A percentile compares a stretch with the other conserved stretches of the same genome.
Conservation (phyloP, 2,329 filamentous ascomycete genomes). For the Blastomyces gilchristii region DNA sequence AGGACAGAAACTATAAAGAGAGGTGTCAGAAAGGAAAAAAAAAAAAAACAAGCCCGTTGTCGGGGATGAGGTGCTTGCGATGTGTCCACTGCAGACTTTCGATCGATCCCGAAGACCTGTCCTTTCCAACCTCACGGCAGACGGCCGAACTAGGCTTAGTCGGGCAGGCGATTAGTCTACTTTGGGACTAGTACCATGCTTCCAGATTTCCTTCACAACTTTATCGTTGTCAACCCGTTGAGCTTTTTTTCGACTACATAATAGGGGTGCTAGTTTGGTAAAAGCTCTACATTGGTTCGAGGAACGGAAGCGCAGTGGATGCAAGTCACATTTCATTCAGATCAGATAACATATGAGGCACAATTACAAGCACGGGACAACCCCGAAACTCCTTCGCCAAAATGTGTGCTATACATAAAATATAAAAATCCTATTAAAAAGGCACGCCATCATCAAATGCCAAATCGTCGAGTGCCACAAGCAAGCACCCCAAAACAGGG, state of each 20-base stretch:
- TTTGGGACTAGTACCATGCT: neutral
- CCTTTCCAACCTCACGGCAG: neutral
- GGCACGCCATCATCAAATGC: neutral
- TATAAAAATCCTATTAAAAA: too few relatives aligned
- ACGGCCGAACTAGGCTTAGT: conserved; percentile 8
- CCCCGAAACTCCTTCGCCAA: too few relatives aligned
- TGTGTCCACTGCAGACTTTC: neutral
- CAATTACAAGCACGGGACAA: too few relatives aligned
- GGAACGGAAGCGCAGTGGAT: neutral
- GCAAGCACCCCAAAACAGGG: neutral
- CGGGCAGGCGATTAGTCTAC: neutral
- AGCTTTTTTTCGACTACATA: neutral
- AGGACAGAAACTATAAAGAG: neutral
- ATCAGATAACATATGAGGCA: neutral
- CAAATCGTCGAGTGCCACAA: neutral
- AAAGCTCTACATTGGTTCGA: too few relatives aligned
- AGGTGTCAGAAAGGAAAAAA: neutral
- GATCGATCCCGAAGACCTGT: conserved; percentile 3
- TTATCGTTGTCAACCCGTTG: neutral
- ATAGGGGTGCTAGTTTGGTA: too few relatives aligned
- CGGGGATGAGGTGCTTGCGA: neutral
- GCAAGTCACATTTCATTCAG: too few relatives aligned
- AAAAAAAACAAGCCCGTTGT: neutral
- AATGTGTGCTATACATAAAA: too few relatives aligned
- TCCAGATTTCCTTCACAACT: neutral